Evolutionary conservation across 768 basidiomycete species (phyloP).

Genomic region (Tubosaeta sp.): DNA sequence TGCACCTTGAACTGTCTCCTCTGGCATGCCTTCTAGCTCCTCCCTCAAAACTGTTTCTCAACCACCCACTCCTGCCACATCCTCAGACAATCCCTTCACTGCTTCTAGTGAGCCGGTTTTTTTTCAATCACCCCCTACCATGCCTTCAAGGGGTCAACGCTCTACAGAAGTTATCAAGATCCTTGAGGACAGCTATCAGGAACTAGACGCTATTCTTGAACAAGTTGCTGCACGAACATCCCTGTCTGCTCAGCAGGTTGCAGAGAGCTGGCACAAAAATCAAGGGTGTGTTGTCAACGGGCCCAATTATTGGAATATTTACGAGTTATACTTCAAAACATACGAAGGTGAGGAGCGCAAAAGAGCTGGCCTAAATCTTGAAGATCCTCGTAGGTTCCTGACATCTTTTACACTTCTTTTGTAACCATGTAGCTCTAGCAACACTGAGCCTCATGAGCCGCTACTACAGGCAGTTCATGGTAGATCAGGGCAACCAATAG

Average conservation of each 20-base stretch:
- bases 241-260: neutral
- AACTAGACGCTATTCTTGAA: neutral
- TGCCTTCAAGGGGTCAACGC: too few relatives aligned
- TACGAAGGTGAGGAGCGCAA: neutral
- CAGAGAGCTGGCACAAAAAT: conserved; percentile 1
- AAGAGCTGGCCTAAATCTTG: neutral
- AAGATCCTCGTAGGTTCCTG: neutral
- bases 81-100: too few relatives aligned
- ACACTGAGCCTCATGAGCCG: neutral
- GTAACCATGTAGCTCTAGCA: neutral
- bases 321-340: conserved; percentile 1
- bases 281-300: neutral
- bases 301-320: conserved; percentile 5
- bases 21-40: too few relatives aligned
- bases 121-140: too few relatives aligned
- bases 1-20: too few relatives aligned
- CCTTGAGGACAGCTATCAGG: neutral
- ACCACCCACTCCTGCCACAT: too few relatives aligned
- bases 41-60: too few relatives aligned
- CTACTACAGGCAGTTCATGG: neutral
- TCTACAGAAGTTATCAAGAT: too few relatives aligned
- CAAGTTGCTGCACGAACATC: neutral
- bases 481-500: neutral
- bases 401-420: neutral
- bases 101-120: too few relatives aligned